These are phyloP conservation scores for Hemileia vastatrix DNA, from an alignment of 1,284 basidiomycete genomes.

Conservation along the genomic window DNA sequence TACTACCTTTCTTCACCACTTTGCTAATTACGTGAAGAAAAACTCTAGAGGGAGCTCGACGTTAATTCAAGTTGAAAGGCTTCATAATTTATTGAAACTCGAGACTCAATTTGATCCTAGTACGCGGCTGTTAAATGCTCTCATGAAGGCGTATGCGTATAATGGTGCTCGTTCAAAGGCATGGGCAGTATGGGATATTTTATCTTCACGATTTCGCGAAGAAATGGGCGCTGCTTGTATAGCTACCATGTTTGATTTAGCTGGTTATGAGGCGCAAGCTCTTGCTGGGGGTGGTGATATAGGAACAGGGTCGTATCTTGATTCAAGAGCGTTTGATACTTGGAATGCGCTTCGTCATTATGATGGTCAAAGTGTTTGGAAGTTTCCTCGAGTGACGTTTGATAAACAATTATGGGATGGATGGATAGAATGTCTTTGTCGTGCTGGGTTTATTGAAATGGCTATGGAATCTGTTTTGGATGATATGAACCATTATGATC, in stretches of 20 bases:
- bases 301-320: constrained; percentile 18
- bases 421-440: constrained; percentile 78
- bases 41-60: constrained; percentile 27
- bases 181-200: constrained; percentile 68
- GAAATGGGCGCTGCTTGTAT: constrained; percentile 59
- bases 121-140: constrained; percentile 65
- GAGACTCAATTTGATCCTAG: constrained; percentile 67
- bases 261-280: constrained; percentile 53
- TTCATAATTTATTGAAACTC: constrained; percentile 67
- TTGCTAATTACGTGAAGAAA: constrained; percentile 34
- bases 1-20: constrained; percentile 57
- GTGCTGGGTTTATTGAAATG: constrained; percentile 58
- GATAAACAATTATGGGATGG: constrained; percentile 58
- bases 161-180: constrained; percentile 61
- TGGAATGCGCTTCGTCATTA: constrained; percentile 22
- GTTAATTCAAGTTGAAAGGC: constrained; percentile 51
- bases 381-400: too few relatives aligned
- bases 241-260: constrained; percentile 73
- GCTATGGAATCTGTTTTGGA: constrained; percentile 58
- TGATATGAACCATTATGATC: constrained; percentile 49
- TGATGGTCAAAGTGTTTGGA: constrained; percentile 45
- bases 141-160: constrained; percentile 82
- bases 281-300: constrained; percentile 25
- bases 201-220: constrained; percentile 44
- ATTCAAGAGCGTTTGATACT: constrained; percentile 8